Base-by-base conservation (phyloP, 495 filamentous ascomycete species). In the Aspergillus steynii region DNA sequence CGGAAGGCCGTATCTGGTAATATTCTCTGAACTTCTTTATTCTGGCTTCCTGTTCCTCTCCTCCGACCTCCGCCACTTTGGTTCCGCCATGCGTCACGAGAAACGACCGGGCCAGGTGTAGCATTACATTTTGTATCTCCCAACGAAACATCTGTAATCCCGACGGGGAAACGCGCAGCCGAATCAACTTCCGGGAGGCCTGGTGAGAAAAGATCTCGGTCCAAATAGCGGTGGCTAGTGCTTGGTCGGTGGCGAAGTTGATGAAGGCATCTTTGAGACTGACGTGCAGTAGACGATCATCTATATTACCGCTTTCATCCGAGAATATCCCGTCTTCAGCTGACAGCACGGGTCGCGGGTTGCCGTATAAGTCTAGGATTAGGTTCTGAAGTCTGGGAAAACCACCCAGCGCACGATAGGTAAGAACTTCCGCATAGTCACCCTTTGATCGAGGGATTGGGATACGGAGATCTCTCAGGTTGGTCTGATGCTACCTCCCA, bases 371-470 rank as follows among this genome's bases (percentile, higher is more conserved):
- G 31, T 56, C 54, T 5, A 56, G 54, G 26, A 56, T 56, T 14
- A 56, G 5, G 26, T 45, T 27, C 12, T 12, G 31, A 2, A 56
- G 15, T 3, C 28, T 20, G 20, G 34, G 42, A n/a, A 56, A 56
- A 2, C 31, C 10, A 25, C 54, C 54, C 3, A 56, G 31, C 6
- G 54, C 54, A 8, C 34, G 31, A n/a, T 56, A 56, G 12, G 31
- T 42, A 9, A 10, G 31, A 25, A 56, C 54, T 27, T 56, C 54
- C n/a, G 25, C 20, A 7, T 34, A 25, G 42, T 56, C 2, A 10
- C 54, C 31, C 20, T 56, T 56, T n/a, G 54, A 45, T 25, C 54
- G 54, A 20, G 32, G 31, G 54, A 56, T 46, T 26, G 54, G 54
- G 8, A 56, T 32, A 9, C 54, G 54, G 8, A 56, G 34, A 45